Evolutionary conservation across 352 stramenopile species (phyloP), one percentile per base, ranked within the genome.

Genomic region (Phytophthora quininea): DNA sequence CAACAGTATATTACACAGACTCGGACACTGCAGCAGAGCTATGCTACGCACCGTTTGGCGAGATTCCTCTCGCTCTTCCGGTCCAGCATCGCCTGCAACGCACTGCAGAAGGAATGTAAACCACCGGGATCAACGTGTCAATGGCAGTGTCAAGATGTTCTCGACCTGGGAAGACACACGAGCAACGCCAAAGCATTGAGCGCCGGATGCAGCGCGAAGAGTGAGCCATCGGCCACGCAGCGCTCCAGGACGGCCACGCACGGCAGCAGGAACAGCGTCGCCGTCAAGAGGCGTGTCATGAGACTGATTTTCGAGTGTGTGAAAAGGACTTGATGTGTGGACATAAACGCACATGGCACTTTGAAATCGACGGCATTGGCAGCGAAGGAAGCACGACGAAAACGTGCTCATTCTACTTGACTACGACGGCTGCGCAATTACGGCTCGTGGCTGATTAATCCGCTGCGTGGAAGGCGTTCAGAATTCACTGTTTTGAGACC

Each of bases 201-300:
- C 3, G 77, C 76, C 15, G 84, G 68, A 33, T 92, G 84, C 24
- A 90, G 51, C 15, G 78, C 72, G 33, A 92, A 85, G 9, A 85
- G 60, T 15, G 84, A 84, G 19, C 64, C 67, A 35, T 88, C 74
- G 30, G 58, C 67, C 38, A 76, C 48, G 43, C 76, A 88, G 48
- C 80, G 76, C 64, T 78, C 63, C 50, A 88, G 54, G 33, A 92
- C 80, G 15, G 57, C 54, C 14, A 38, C 67, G 38, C 74, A 85
- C 1, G 84, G 84, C 37, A 77, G 59, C 27, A 89, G 61, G 71
- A 92, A 90, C 45, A 90, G 63, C 63, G 67, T 67, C 24, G 52
- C 45, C 43, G 77, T 76, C 19, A 85, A 0, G 42, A 52, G n/a
- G 45, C 66, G 69, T 74, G 24, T 62, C 33, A 46, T 48, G 10